Base-by-base conservation (phyloP, 768 basidiomycete genomes). In the Pisolithus tinctorius region DNA sequence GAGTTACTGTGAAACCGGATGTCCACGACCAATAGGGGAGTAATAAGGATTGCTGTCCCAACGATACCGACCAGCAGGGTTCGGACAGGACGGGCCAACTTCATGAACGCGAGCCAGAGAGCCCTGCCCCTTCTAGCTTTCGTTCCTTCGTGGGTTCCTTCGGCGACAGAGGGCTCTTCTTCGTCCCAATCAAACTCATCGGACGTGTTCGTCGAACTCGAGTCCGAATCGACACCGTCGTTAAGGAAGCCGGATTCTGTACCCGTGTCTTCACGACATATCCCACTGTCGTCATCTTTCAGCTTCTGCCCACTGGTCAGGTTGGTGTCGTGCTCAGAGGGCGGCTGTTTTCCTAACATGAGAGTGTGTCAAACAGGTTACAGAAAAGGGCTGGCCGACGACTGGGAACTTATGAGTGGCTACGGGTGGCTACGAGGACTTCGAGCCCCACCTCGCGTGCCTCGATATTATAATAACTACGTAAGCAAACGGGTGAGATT, bases 161-260 rank as follows among this genome's bases (percentile, higher is more conserved):
- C 53, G 31, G 63, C 66, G 16, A 16, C 37, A 37, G 64, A 55
- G 41, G 51, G 51, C 13, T 83, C 79, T 44, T 79, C 81, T 47
- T 81, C 77, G 49, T 86, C 83, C 85, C 85, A 86, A 70, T 87
- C 75, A 57, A 89, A 87, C 58, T 87, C 82, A 60, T 86, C 84
- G 9, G 76, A 78, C 3, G 79, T 74, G 56, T 82, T 78, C 11
- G 83, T 83, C 26, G 71, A 75, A n/a, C 79, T 73, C 7, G 53
- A 59, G 31, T 67, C 66, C 16, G 68, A 62, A 16, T 64, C 66
- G 17, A 54, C 56, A 26, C 54, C 52, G 25, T 60, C 52, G 20
- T 31, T 50, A 25, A 46, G 37, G 14, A 50, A 36, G 26, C 38
- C 54, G 20, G 47, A 36, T 9, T 55, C 43, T 23, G 50, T 56